A percentile compares a stretch with the other conserved stretches of the same genome.
Evolutionary conservation across 2,329 filamentous ascomycete species (phyloP).

Genomic region (Coniochaeta sp.): DNA sequence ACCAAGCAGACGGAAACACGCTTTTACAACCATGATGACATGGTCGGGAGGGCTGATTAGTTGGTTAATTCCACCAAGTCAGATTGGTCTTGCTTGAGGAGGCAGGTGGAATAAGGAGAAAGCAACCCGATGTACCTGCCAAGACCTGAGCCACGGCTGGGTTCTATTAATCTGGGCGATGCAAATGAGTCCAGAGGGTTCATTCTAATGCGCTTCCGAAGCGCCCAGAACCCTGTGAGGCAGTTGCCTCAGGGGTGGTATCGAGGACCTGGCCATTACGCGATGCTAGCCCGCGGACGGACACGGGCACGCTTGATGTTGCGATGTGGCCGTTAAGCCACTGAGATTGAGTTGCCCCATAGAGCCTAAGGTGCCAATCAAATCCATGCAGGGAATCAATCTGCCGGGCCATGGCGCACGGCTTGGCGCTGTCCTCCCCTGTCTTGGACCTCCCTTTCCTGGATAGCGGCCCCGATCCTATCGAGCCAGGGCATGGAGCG

Average conservation of each 20-base stretch:
- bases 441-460: constrained; percentile 6
- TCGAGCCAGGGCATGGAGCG: neutral
- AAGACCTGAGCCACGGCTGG: neutral
- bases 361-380: neutral
- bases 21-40: neutral
- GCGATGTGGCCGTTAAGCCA: neutral
- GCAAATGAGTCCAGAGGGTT: neutral
- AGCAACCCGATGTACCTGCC: neutral
- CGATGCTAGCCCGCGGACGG: neutral
- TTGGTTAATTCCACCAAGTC: neutral
- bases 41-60: neutral
- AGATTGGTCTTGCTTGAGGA: constrained; percentile 14
- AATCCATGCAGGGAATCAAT: neutral
- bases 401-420: neutral
- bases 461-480: neutral
- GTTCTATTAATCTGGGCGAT: neutral
- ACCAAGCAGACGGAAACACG: neutral
- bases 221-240: neutral
- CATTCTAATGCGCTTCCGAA: neutral
- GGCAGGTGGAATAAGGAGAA: constrained; percentile 16
- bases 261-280: too few relatives aligned
- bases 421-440: neutral
- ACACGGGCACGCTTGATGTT: neutral
- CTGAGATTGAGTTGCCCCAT: neutral
- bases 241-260: neutral